These are phyloP conservation scores for Fusarium udum DNA, from an alignment of 2,329 filamentous ascomycete species.

Conservation along the genomic window DNA sequence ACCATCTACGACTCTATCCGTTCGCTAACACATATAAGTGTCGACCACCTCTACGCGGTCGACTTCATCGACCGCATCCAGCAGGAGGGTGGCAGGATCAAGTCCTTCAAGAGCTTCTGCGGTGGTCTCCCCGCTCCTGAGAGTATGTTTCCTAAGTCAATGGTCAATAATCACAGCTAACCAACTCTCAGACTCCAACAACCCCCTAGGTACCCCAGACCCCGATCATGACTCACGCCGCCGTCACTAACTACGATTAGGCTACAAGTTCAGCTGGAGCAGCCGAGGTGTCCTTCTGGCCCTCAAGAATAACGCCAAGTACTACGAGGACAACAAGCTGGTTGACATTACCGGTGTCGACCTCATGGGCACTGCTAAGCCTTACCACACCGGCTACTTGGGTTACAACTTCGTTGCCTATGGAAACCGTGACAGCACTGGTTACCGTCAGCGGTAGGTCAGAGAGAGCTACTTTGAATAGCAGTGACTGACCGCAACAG, in stretches of 20 bases:
- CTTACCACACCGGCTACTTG: slow-evolving; percentile 84
- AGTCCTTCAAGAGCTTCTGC: slow-evolving; percentile 84
- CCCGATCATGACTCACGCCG: neutral
- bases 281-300: slow-evolving; percentile 88
- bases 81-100: slow-evolving; percentile 84
- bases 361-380: slow-evolving; percentile 87
- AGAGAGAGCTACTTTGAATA: neutral
- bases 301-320: slow-evolving; percentile 84
- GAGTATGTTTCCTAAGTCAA: slow-evolving; percentile 29
- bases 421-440: slow-evolving; percentile 89
- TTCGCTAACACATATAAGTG: slow-evolving; percentile 5
- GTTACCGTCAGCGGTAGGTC: slow-evolving; percentile 84
- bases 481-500: neutral
- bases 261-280: slow-evolving; percentile 72
- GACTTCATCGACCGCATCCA: slow-evolving; percentile 92
- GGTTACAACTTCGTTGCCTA: slow-evolving; percentile 90
- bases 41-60: slow-evolving; percentile 72
- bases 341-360: slow-evolving; percentile 70
- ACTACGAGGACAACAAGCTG: slow-evolving; percentile 81
- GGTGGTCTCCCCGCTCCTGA: slow-evolving; percentile 77
- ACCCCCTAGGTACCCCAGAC: slow-evolving; percentile 70
- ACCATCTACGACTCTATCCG: neutral
- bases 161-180: slow-evolving; percentile 4
- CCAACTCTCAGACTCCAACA: slow-evolving; percentile 70
- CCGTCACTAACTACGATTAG: neutral